phyloP scores from a whole-genome alignment of 225 moss, liverwort and hornwort species.

The Rhytidiadelphus loreus region DNA sequence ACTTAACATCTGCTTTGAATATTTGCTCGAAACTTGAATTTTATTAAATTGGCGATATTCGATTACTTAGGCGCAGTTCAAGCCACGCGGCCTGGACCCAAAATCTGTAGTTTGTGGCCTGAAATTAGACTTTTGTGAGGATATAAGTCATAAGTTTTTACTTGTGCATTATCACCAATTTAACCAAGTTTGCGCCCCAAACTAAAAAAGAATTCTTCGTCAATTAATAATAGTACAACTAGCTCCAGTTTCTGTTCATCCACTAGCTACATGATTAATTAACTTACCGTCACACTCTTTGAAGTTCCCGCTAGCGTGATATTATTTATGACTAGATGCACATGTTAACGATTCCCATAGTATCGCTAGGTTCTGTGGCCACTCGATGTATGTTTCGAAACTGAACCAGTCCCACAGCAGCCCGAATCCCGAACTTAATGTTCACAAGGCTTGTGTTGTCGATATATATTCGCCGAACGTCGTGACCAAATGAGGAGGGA shows the following conservation, averaged over 20 bases:
- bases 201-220: background rate
- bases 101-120: background rate
- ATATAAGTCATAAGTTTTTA: background rate
- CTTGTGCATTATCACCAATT: background rate
- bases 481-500: background rate
- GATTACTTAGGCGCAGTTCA: background rate
- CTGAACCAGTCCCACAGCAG: background rate
- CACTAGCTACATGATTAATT: background rate
- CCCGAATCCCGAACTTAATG: background rate
- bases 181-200: no score
- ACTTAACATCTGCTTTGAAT: background rate
- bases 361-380: background rate
- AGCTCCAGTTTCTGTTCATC: background rate
- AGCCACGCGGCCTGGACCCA: background rate
- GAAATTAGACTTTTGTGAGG: background rate
- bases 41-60: background rate
- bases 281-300: background rate
- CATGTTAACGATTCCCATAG: background rate
- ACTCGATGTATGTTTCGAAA: background rate
- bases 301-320: background rate
- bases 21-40: background rate
- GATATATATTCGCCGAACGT: background rate
- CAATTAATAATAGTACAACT: background rate
- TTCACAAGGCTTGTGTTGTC: background rate
- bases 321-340: background rate